Evolutionary conservation across 345 rosid species (phyloP).

Genomic region (Diplotaxis tenuifolia): DNA sequence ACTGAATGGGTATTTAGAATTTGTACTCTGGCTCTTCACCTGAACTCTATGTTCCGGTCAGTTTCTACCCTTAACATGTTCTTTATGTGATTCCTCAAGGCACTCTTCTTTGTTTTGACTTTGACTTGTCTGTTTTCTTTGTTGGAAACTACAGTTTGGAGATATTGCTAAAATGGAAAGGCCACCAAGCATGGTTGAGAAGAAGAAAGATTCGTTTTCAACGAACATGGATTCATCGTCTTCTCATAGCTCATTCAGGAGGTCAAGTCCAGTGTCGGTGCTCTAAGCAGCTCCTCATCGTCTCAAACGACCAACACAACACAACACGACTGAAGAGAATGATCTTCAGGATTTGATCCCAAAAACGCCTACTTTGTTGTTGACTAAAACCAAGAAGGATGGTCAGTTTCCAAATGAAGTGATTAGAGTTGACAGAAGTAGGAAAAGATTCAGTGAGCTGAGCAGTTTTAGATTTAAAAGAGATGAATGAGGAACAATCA

Average conservation of each 20-base stretch:
- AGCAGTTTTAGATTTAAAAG: constrained; percentile 29
- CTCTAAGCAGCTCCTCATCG: constrained; percentile 85
- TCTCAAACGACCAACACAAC: constrained; percentile 44
- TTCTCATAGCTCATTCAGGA: constrained; percentile 52
- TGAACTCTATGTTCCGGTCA: constrained; percentile 87
- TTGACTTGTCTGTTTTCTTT: background rate
- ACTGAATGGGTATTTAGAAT: too few species aligned
- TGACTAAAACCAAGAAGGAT: constrained; percentile 6
- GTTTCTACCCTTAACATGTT: constrained; percentile 8
- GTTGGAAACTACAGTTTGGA: constrained; percentile 57
- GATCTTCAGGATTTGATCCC: constrained; percentile 39
- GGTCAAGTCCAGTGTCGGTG: constrained; percentile 81
- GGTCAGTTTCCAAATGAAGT: constrained; percentile 1
- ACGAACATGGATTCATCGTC: too few species aligned
- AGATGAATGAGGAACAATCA: constrained; percentile 31
- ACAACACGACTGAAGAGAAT: constrained; percentile 7
- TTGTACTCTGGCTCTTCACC: constrained; percentile 73
- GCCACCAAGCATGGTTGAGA: constrained; percentile 58
- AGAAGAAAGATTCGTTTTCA: too few species aligned
- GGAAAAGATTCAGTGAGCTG: constrained; percentile 33
- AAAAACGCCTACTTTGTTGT: constrained; percentile 30
- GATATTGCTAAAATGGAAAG: constrained; percentile 87
- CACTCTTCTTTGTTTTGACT: background rate
- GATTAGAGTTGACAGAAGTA: constrained; percentile 33
- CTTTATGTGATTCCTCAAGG: background rate